Evolutionary conservation across 495 filamentous ascomycete species (phyloP), one percentile per base, ranked within the genome.

Genomic region (Penicillium lagena): DNA sequence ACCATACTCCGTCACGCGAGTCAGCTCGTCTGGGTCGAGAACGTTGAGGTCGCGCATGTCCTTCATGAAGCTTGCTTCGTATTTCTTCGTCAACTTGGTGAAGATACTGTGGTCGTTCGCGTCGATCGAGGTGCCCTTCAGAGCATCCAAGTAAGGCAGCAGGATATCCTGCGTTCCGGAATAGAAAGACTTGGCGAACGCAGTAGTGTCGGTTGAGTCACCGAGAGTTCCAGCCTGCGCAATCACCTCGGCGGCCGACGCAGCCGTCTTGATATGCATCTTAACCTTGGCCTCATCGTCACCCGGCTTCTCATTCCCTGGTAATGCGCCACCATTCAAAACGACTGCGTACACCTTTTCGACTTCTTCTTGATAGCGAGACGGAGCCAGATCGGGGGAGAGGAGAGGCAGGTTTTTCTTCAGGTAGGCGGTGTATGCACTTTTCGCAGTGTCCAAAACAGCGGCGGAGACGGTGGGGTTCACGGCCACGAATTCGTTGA

Each of bases 41-140:
- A 94, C 88, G 52, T 98, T 97, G 43, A 98, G 70, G 7, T 80
- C 82, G 39, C 75, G 70, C 82, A 98, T 87, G 56, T 98, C 93
- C 14, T 82, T 76, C 40, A 81, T 79, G 66, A 96, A 97, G 2
- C 86, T 76, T 29, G 78, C 71, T 60, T 98, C 93, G 71, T 84
- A 93, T 52, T 81, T 79, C 52, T 81, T 72, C 0, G 93, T 95
- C 5, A 97, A 73, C 42, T 82, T 80, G 4, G 85, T 88, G 57
- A 95, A 90, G 22, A 89, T 84, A 4, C 64, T 60, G 63, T 90
- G 79, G 50, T 96, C 86, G 29, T 77, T 77, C 0, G 81, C 81
- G 54, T 90, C 81, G 39, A 96, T 81, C 0, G 78, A 78, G 37
- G 84, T 71, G 40, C 85, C 87, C 52, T 91, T 78, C 2, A 89